Evolutionary conservation across 768 basidiomycete species (phyloP), one percentile per base, ranked within the genome.

Genomic region (Amylocystis lapponica): DNA sequence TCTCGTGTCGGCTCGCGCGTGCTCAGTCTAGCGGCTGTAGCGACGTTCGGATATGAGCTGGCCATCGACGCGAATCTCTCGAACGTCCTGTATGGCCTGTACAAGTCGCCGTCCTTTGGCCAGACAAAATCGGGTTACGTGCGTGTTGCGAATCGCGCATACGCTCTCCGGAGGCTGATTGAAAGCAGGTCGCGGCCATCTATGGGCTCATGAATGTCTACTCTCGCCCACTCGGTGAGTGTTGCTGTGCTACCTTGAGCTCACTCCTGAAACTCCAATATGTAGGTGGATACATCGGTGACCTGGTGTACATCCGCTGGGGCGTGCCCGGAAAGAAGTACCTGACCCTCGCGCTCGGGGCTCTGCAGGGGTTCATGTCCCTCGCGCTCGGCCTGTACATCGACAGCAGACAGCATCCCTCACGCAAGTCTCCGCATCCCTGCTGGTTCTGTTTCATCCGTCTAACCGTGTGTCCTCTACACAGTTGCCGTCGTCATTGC

Each of bases 41-140:
- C 71, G 1, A 76, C 77, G 2, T 80, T 81, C 49, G 79, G 79
- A 0, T 67, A 71, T 35, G 79, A 81, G 56, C 67, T 82, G 6
- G 70, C 72, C 1, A 67, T 82, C 32, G 76, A 82, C 50, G 70
- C 69, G 6, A 70, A 71, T 46, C 61, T 80, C 50, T 67, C 72
- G n/a, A 69, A 62, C 43, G 64, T 74, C 7, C 58, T 78, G 13
- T 69, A 66, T 48, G 53, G 33, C 8, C 52, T 73, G 14, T 71
- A 46, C 57, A 57, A 32, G 51, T 60, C 3, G 34, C 53, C 12
- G 56, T 59, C 14, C 37, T 71, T 80, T 41, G 66, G 67, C 13
- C 74, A 75, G 52, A 67, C 71, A 22, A 66, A 67, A 32, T 74
- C 78, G 14, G 79, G 78, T 10, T 80, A 80, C 51, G 51, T 55